phyloP scores from a whole-genome alignment of 2,329 filamentous ascomycete genomes.

The Arthrobotrys musiformis region DNA sequence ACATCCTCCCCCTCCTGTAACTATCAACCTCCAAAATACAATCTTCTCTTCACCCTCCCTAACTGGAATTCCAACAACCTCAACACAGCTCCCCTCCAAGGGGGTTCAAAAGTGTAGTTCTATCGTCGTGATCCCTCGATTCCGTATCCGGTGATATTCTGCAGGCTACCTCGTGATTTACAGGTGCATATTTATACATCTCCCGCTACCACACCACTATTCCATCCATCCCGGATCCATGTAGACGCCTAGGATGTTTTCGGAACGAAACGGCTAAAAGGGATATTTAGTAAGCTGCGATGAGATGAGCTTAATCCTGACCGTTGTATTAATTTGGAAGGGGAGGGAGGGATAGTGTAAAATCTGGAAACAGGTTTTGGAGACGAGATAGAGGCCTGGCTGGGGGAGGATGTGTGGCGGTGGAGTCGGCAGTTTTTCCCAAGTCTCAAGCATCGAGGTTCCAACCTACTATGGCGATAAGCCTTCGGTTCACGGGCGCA shows the following conservation, averaged over 20 bases:
- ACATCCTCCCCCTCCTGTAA: not conserved
- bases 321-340: conserved; percentile 1
- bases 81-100: not conserved
- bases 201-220: not conserved
- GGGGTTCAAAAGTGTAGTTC: conserved; percentile 7
- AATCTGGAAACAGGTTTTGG: conserved; percentile 13
- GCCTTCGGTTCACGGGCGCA: not conserved
- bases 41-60: not conserved
- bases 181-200: conserved; percentile 1
- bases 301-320: conserved; percentile 9
- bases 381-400: conserved; percentile 10
- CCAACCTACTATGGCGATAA: not conserved
- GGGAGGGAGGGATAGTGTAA: not conserved
- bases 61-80: conserved; percentile 25
- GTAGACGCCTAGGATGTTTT: conserved; percentile 7
- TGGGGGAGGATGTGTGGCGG: not conserved
- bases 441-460: not conserved
- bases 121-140: conserved; percentile 33
- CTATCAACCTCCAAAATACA: not conserved
- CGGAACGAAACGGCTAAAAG: conserved; percentile 7
- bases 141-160: conserved; percentile 43
- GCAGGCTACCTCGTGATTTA: conserved; percentile 47
- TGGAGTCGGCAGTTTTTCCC: conserved; percentile 1
- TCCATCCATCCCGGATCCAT: not conserved
- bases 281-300: not conserved